Conservation (phyloP, 1,284 basidiomycete species). For the Leccinum ponderosum region DNA sequence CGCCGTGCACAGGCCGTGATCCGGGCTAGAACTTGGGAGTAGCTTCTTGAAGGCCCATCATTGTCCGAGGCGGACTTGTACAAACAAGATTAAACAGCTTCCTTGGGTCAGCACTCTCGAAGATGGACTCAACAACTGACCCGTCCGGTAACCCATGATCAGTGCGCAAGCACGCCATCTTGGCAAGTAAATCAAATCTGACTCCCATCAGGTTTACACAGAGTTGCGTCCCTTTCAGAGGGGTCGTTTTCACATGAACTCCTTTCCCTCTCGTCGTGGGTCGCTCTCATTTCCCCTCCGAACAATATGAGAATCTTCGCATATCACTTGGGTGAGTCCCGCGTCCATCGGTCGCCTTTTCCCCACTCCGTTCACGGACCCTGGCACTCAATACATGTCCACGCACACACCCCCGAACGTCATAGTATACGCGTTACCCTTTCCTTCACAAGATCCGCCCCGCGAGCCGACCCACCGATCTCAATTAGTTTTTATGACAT, state of each 20-base stretch:
- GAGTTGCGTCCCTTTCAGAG: constrained; percentile 4
- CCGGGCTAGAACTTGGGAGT: constrained; percentile 1
- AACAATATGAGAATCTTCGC: constrained; percentile 18
- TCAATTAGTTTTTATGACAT: constrained; percentile 10
- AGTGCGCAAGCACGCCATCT: background rate
- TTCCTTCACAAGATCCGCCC: constrained; percentile 29
- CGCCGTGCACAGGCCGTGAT: constrained; percentile 15
- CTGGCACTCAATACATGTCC: background rate
- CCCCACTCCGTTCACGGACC: constrained; percentile 14
- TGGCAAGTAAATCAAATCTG: background rate
- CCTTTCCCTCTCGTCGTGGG: constrained; percentile 8
- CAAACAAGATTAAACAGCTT: constrained; percentile 20
- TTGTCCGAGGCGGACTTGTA: background rate
- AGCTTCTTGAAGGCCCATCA: background rate
- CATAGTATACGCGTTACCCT: constrained; percentile 16
- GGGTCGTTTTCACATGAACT: constrained; percentile 12
- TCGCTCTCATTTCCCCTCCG: constrained; percentile 4
- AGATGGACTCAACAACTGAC: background rate
- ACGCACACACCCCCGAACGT: constrained; percentile 12
- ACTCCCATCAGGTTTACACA: constrained; percentile 5
- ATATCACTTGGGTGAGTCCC: constrained; percentile 9
- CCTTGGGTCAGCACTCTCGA: background rate
- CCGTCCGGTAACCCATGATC: background rate
- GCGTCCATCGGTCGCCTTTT: constrained; percentile 9
- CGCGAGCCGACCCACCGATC: constrained; percentile 14